These are phyloP conservation scores for Euphrasia arctica DNA, from an alignment of 305 asterid genomes.

Conservation along the genomic window DNA sequence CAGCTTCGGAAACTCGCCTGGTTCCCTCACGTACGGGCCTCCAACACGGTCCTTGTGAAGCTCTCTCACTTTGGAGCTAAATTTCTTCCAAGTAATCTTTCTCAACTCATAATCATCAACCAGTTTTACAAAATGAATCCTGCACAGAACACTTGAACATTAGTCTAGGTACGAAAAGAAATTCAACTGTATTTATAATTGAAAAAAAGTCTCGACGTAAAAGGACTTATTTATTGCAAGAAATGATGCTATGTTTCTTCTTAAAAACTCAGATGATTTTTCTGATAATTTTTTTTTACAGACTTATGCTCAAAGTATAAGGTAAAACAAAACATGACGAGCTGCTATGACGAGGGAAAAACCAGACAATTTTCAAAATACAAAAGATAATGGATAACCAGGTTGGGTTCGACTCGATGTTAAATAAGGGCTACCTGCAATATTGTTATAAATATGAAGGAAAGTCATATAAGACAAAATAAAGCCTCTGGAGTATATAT, in stretches of 20 bases:
- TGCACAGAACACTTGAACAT: constrained; percentile 24
- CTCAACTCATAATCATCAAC: constrained; percentile 77
- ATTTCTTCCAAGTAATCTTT: constrained; percentile 71
- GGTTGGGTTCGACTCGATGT: no score
- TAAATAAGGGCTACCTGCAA: background rate
- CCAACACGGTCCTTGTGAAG: constrained; percentile 73
- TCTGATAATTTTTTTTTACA: no score
- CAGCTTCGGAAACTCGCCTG: constrained; percentile 84
- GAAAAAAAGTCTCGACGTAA: no score
- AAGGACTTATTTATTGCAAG: no score
- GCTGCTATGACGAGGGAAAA: no score
- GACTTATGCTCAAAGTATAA: no score
- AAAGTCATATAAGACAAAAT: background rate
- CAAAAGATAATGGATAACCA: no score
- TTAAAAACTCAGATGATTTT: no score
- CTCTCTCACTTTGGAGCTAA: constrained; percentile 67
- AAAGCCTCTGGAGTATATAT: background rate
- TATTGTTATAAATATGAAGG: background rate
- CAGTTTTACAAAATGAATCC: constrained; percentile 78
- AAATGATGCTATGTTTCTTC: no score
- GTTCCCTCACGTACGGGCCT: constrained; percentile 80
- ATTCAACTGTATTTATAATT: background rate
- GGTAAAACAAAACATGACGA: no score
- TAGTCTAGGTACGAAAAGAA: background rate
- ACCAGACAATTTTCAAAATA: no score